Evolutionary conservation across 1,139 yeast species (phyloP).

Genomic region (Pichia sp.): DNA sequence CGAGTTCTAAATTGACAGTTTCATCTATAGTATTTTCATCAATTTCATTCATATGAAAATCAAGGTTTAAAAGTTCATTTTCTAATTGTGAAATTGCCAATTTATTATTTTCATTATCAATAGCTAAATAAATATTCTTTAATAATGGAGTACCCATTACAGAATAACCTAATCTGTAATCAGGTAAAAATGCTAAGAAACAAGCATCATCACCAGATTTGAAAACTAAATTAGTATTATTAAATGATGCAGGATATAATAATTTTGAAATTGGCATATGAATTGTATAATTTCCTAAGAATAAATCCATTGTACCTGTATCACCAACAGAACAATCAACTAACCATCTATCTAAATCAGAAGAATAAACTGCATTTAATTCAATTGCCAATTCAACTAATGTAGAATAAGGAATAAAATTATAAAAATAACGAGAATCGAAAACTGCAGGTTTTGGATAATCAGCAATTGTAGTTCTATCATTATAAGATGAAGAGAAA

Average conservation of each 20-base stretch:
- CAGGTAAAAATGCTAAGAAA: slow-evolving; percentile 49
- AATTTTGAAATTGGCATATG: slow-evolving; percentile 49
- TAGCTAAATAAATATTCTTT: slow-evolving; percentile 52
- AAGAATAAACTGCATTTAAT: slow-evolving; percentile 60
- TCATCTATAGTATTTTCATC: slow-evolving; percentile 1
- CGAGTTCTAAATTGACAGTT: background rate
- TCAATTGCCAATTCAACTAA: slow-evolving; percentile 67
- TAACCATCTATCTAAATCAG: slow-evolving; percentile 51
- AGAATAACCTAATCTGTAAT: slow-evolving; percentile 45
- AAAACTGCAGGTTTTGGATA: slow-evolving; percentile 50
- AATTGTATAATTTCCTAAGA: slow-evolving; percentile 48
- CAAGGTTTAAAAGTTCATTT: too few species aligned
- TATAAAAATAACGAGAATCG: slow-evolving; percentile 51
- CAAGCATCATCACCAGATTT: slow-evolving; percentile 58
- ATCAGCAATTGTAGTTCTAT: slow-evolving; percentile 17
- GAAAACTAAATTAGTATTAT: slow-evolving; percentile 38
- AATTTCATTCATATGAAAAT: background rate
- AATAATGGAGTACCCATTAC: slow-evolving; percentile 60
- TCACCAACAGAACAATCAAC: slow-evolving; percentile 53
- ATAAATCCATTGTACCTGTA: slow-evolving; percentile 52
- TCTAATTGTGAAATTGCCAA: slow-evolving; percentile 50
- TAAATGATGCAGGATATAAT: slow-evolving; percentile 37
- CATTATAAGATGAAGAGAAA: slow-evolving; percentile 30
- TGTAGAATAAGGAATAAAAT: slow-evolving; percentile 52
- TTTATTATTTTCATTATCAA: slow-evolving; percentile 54